Evolutionary conservation across 495 filamentous ascomycete species (phyloP).

Genomic region (Bathelium albidoporum): DNA sequence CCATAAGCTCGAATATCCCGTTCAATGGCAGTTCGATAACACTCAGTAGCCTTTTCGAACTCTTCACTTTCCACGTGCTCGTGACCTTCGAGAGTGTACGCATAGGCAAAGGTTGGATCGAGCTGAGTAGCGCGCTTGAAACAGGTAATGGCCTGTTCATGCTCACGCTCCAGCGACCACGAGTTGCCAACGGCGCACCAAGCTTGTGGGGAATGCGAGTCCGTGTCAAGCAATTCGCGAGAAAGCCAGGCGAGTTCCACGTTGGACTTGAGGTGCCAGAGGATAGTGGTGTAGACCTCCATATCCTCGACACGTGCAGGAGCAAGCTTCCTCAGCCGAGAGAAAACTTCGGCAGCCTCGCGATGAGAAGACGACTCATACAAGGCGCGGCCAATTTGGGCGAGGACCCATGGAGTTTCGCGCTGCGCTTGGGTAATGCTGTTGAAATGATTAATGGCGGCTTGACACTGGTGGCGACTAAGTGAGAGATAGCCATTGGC

Average conservation of each 20-base stretch:
- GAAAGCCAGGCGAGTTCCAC: slow-evolving; percentile 84
- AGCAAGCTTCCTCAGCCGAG: slow-evolving; percentile 59
- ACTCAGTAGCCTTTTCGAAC: slow-evolving; percentile 81
- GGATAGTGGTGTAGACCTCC: slow-evolving; percentile 94
- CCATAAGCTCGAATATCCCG: slow-evolving; percentile 90
- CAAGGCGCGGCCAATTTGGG: slow-evolving; percentile 77
- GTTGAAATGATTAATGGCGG: slow-evolving; percentile 62
- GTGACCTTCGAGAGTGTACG: slow-evolving; percentile 89
- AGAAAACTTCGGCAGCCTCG: slow-evolving; percentile 78
- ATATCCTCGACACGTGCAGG: slow-evolving; percentile 81
- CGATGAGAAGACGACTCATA: slow-evolving; percentile 79
- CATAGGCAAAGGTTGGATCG: slow-evolving; percentile 85
- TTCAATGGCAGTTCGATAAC: slow-evolving; percentile 71
- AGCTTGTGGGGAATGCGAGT: slow-evolving; percentile 80
- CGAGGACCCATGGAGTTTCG: slow-evolving; percentile 90
- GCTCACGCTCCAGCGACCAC: slow-evolving; percentile 88
- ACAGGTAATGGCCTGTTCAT: slow-evolving; percentile 86
- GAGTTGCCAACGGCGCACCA: slow-evolving; percentile 95
- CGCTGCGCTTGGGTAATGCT: slow-evolving; percentile 62
- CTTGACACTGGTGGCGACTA: slow-evolving; percentile 63
- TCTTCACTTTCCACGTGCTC: slow-evolving; percentile 96
- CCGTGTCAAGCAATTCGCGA: slow-evolving; percentile 75
- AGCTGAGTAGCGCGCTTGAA: slow-evolving; percentile 92
- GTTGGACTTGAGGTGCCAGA: slow-evolving; percentile 91
- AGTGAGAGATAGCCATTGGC: slow-evolving; percentile 68